These are phyloP conservation scores for Paracorniculantispora psalliotae DNA, from an alignment of 2,329 filamentous ascomycete species.

Conservation along the genomic window DNA sequence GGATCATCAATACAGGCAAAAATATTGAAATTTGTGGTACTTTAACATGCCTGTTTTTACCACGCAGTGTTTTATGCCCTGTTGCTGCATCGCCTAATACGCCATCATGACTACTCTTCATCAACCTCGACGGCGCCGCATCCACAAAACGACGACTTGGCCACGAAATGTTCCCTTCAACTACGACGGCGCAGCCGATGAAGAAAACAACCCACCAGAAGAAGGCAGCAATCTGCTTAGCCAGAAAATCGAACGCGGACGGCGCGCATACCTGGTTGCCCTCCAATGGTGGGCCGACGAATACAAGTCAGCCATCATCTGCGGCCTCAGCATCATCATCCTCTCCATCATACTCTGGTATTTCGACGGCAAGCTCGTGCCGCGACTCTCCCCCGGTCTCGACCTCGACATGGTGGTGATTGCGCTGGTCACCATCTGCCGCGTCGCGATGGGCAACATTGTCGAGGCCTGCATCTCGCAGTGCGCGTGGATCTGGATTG, in stretches of 20 bases:
- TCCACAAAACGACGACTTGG: neutral
- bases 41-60: neutral
- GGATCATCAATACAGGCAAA: neutral
- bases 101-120: neutral
- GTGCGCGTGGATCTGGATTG: slow-evolving; percentile 37
- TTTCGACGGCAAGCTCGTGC: slow-evolving; percentile 28
- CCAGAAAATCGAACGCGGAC: slow-evolving; percentile 6
- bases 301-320: slow-evolving; percentile 29
- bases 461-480: slow-evolving; percentile 33
- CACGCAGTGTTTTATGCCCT: neutral
- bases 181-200: slow-evolving; percentile 11
- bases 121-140: neutral
- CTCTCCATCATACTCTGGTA: slow-evolving; percentile 26
- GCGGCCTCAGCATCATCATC: slow-evolving; percentile 22
- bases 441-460: slow-evolving; percentile 31
- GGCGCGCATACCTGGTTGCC: slow-evolving; percentile 18
- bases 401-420: slow-evolving; percentile 32
- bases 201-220: neutral
- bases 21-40: neutral
- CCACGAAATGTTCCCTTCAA: neutral
- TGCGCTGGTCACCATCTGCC: slow-evolving; percentile 32
- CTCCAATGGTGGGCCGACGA: slow-evolving; percentile 34
- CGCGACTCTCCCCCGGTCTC: slow-evolving; percentile 24
- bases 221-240: slow-evolving; percentile 5
- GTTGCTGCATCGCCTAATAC: neutral